Evolutionary conservation across 2,329 filamentous ascomycete genomes (phyloP), one percentile per base, ranked within the genome.

Genomic region (Fusarium irregulare): DNA sequence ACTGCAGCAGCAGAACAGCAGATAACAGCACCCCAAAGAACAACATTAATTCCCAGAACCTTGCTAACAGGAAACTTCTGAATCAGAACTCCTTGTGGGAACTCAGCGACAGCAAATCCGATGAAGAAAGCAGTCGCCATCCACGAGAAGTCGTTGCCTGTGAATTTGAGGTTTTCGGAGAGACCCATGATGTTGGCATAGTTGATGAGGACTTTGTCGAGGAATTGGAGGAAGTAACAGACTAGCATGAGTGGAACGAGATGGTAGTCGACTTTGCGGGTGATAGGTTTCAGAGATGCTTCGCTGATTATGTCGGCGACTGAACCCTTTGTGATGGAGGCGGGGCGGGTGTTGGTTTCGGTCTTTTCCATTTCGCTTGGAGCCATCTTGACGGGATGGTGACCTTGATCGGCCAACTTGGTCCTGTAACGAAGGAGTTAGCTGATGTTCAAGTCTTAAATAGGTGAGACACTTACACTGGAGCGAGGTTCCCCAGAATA

Each of bases 151-250:
- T 61, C 58, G 30, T 61, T 61, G 5, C 58, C 58, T 3, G 12
- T 49, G n/a, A 61, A 61, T 2, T 61, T 18, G n/a, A 61, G 55
- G 2, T 40, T 60, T 4, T 49, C 56, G 0, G 58, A 61, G 4
- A 61, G 58, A 3, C 58, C 55, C 58, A 61, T 61, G n/a, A 61
- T 61, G 23, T 61, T 61, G 12, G 58, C 58, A 11, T 61, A 61
- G 28, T 61, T 61, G 21, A 61, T 60, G 5, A 61, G 58, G 5
- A 41, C 58, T 44, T 61, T 61, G 7, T 61, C 58, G 7, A 61
- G 58, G 16, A 61, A 61, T 8, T 61, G 58, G 14, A 61, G 58
- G 13, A 60, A 61, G 16, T 61, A 61, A 2, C 58, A 61, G 16
- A 61, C 23, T 1, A 61, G 44, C 58, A 61, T 61, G 4, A 61